phyloP scores from a whole-genome alignment of 2,329 filamentous ascomycete species.

The Talaromyces sp. region DNA sequence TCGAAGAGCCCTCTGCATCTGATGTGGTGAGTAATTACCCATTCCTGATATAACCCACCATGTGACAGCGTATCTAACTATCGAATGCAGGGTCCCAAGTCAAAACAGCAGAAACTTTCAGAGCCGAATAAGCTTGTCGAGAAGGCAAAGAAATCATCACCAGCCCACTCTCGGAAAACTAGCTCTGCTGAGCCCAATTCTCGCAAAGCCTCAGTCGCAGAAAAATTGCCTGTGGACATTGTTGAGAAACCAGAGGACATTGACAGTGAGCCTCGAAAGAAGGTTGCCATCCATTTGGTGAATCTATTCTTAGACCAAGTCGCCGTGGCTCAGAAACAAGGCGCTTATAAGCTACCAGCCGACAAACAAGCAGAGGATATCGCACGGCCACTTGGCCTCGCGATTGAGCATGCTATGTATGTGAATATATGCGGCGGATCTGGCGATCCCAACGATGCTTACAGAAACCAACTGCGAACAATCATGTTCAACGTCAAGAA shows the following conservation, averaged over 20 bases:
- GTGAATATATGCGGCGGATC: conserved; percentile 46
- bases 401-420: conserved; percentile 69
- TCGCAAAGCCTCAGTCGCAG: conserved; percentile 25
- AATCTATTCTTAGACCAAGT: conserved; percentile 66
- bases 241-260: conserved; percentile 42
- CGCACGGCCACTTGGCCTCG: conserved; percentile 66
- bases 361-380: conserved; percentile 60
- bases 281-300: conserved; percentile 63
- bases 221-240: conserved; percentile 26
- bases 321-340: conserved; percentile 60
- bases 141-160: conserved; percentile 20
- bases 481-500: conserved; percentile 84
- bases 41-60: background rate
- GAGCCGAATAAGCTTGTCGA: conserved; percentile 18
- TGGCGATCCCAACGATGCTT: conserved; percentile 51
- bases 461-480: conserved; percentile 63
- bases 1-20: conserved; percentile 25
- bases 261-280: conserved; percentile 61
- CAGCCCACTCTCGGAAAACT: conserved; percentile 26
- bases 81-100: conserved; percentile 31
- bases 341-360: conserved; percentile 58
- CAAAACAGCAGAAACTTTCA: conserved; percentile 38
- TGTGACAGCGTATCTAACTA: conserved; percentile 19
- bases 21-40: conserved; percentile 25
- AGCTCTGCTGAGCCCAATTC: conserved; percentile 24